Base-by-base conservation (phyloP, 225 moss, liverwort and hornwort species). In the Asterella californica region DNA sequence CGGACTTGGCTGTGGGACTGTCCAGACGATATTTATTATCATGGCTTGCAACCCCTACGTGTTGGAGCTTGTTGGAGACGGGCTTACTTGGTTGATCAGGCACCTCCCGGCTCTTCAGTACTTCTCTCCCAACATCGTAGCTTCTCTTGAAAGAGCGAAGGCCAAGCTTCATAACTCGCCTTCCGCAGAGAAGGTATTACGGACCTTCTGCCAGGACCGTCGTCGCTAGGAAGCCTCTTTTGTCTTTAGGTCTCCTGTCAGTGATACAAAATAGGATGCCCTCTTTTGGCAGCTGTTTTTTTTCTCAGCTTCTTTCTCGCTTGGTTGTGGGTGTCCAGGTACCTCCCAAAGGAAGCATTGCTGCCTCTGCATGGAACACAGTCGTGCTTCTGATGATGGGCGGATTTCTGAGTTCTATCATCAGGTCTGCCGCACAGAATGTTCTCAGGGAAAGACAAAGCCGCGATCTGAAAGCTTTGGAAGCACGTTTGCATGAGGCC, bases 41-140 rank as follows among this genome's bases (percentile, higher is more conserved):
- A 80, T 93, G 85, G 95, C 91, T 21, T 99, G 91, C 57, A 92
- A 95, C 70, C 91, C 94, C 0, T 94, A 99, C 66, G 88, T 94
- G 36, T 82, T 89, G 88, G 95, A 95, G 83, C 82, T 83, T 45
- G 72, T 93, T 32, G 86, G 87, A 70, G 72, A 78, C 2, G 92
- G 89, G 15, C 77, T 99, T 60, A 90, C 86, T 49, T 91, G 95
- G 95, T 72, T 93, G 72, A 83, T 95, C 18, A 75, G 84, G 8
- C 92, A 82, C 67, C 82, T 95, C 61, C 99, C 99, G 25, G 95
- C 88, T 70, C 71, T 93, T 78, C 87, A 87, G 34, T 86, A 79
- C 69, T 82, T 87, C 18, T 90, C 92, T 50, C 99, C 99, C 18
- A 78, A 79, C 30, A 95, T 95, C 19, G 84, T 91, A 81, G 85